These are phyloP conservation scores for Cryptosporidium ubiquitum DNA, from an alignment of 169 alveolate genomes.

Conservation along the genomic window DNA sequence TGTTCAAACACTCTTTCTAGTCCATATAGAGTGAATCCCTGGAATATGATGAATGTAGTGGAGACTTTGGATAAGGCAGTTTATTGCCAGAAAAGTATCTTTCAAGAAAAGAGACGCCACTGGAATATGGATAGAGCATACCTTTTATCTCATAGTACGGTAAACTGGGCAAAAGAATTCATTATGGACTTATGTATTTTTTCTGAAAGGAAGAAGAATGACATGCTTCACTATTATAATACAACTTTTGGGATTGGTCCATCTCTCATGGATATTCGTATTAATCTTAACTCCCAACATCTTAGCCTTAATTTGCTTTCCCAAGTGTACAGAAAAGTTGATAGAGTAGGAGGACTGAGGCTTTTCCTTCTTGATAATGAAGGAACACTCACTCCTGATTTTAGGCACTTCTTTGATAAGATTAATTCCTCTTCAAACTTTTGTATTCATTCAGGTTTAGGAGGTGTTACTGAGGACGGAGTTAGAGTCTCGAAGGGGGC, in stretches of 20 bases:
- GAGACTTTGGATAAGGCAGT: slow-evolving; percentile 81
- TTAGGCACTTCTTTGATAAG: slow-evolving; percentile 59
- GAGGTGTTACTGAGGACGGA: background rate
- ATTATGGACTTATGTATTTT: slow-evolving; percentile 35
- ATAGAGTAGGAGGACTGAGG: slow-evolving; percentile 28
- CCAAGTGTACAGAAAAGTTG: slow-evolving; percentile 10
- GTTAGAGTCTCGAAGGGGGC: background rate
- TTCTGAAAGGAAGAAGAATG: slow-evolving; percentile 42
- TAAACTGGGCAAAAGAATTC: slow-evolving; percentile 59
- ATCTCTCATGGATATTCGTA: slow-evolving; percentile 26
- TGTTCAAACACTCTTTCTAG: slow-evolving; percentile 82
- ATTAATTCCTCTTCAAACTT: background rate
- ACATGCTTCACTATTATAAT: slow-evolving; percentile 32
- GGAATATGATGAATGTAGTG: slow-evolving; percentile 82
- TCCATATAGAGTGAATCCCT: slow-evolving; percentile 83
- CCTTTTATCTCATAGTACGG: slow-evolving; percentile 55
- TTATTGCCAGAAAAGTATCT: slow-evolving; percentile 26
- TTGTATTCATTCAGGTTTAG: background rate
- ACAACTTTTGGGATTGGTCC: slow-evolving; percentile 63
- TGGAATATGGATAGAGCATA: slow-evolving; percentile 61
- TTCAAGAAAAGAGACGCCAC: slow-evolving; percentile 20
- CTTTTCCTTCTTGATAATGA: slow-evolving; percentile 81
- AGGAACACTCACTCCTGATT: slow-evolving; percentile 81
- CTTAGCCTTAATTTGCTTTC: slow-evolving; percentile 20
- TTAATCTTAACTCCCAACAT: slow-evolving; percentile 25